Base-by-base conservation (phyloP, 345 rosid species). In the Gynandropsis gynandra region DNA sequence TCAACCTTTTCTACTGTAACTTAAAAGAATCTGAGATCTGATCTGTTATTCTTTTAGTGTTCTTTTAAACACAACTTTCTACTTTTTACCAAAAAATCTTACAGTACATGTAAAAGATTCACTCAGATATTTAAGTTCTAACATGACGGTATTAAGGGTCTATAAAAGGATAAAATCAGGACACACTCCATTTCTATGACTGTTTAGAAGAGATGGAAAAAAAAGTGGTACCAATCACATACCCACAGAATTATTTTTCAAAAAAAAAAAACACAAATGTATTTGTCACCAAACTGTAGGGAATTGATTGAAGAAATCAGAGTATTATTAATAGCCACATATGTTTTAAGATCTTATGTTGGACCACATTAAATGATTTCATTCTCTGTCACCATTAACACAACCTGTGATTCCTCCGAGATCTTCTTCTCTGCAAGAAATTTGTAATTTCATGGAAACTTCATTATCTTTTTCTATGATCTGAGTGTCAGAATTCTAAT, bases 341-440 rank as follows among this genome's bases (percentile, higher is more conserved):
- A 41, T 20, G 43, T 41, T 54, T 47, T 19, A 54, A 47, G 51
- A 33, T 54, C 14, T 54, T 46, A 50, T 42, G 59, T 24, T 51
- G 64, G 69, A 57, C 69, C 69, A 50, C 5, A 31, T 44, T 1
- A 13, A 42, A 41, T 56, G 38, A 37, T 54, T 55, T 48, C 57
- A 64, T 49, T 64, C 34, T 33, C 16, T 36, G 56, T 56, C 68
- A 56, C 62, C 35, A 42, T 64, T 56, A 50, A 50, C 41, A 27
- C 27, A 24, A 24, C 29, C 29, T 24, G 29, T 42, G 34, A 48
- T 44, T 20, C 44, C 42, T 40, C 45, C 33, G 10, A 9, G 2
- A n/a, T 3, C 1, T 16, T 46, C 17, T 20, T 19, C 18, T 19
- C 9, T 19, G 5, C 1, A 16, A 37, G 0, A 8, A 12, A 37